These are phyloP conservation scores for Zopfochytrium polystomum DNA, from an alignment of 371 early-diverging fungal species.

Conservation along the genomic window DNA sequence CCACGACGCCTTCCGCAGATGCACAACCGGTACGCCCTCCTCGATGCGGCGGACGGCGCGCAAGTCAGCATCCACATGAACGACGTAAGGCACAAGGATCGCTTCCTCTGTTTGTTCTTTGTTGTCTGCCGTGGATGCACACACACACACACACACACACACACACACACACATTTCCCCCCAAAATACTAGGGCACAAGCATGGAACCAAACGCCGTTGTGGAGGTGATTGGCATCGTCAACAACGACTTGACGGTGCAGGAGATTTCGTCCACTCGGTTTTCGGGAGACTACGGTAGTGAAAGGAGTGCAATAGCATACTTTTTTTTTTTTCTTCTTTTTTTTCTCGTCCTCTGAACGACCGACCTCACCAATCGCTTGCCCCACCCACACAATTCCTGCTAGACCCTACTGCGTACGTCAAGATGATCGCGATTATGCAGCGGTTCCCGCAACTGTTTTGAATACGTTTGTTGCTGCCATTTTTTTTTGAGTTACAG, in stretches of 20 bases:
- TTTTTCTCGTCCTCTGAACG: background rate
- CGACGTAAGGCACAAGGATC: background rate
- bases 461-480: too few species aligned
- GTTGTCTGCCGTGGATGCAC: background rate
- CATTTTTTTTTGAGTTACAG: too few species aligned
- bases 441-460: constrained; percentile 16
- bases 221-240: constrained; percentile 27
- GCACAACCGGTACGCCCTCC: background rate
- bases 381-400: background rate
- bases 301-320: background rate
- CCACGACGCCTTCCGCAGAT: background rate
- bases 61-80: constrained; percentile 8
- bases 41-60: constrained; percentile 7
- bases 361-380: background rate
- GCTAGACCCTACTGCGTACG: constrained; percentile 14
- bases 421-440: constrained; percentile 7
- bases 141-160: background rate
- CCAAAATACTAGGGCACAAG: constrained; percentile 23
- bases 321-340: background rate
- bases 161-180: background rate
- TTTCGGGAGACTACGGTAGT: constrained; percentile 19
- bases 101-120: background rate
- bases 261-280: constrained; percentile 18
- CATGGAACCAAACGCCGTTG: constrained; percentile 19
- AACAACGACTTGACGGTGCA: constrained; percentile 16